These are phyloP conservation scores for Lenwebbia sp. DNA, from an alignment of 345 rosid genomes.

Conservation along the genomic window DNA sequence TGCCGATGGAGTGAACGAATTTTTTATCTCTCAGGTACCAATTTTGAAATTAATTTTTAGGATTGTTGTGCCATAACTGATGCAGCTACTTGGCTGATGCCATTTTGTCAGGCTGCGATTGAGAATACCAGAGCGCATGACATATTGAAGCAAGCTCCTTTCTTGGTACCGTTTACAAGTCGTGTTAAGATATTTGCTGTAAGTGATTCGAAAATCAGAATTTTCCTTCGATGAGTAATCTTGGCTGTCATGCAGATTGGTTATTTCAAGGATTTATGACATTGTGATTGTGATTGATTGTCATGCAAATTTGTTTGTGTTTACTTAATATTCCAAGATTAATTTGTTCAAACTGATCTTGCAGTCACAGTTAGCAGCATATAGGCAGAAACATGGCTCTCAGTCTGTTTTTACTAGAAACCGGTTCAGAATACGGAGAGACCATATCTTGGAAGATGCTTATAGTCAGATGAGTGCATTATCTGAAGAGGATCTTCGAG, in stretches of 20 bases:
- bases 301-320: neutral
- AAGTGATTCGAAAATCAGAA: slow-evolving; percentile 20
- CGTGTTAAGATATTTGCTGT: slow-evolving; percentile 93
- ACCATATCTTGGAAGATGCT: slow-evolving; percentile 96
- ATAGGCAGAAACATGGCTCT: slow-evolving; percentile 63
- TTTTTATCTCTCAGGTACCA: slow-evolving; percentile 84
- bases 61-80: neutral
- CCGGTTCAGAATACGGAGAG: slow-evolving; percentile 87
- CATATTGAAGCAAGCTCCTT: slow-evolving; percentile 94
- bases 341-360: neutral
- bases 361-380: slow-evolving; percentile 69
- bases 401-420: slow-evolving; percentile 71
- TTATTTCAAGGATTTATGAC: neutral
- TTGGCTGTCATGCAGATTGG: neutral
- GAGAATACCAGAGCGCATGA: slow-evolving; percentile 88
- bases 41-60: slow-evolving; percentile 6
- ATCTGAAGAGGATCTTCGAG: slow-evolving; percentile 94
- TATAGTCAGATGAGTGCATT: slow-evolving; percentile 90
- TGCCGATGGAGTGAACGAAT: slow-evolving; percentile 82
- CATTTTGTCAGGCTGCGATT: slow-evolving; percentile 50
- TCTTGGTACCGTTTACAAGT: slow-evolving; percentile 91
- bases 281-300: neutral
- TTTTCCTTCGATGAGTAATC: neutral
- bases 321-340: neutral
- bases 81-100: neutral